These are phyloP conservation scores for Mallotus repandus DNA, from an alignment of 441 rosid species.

Conservation along the genomic window DNA sequence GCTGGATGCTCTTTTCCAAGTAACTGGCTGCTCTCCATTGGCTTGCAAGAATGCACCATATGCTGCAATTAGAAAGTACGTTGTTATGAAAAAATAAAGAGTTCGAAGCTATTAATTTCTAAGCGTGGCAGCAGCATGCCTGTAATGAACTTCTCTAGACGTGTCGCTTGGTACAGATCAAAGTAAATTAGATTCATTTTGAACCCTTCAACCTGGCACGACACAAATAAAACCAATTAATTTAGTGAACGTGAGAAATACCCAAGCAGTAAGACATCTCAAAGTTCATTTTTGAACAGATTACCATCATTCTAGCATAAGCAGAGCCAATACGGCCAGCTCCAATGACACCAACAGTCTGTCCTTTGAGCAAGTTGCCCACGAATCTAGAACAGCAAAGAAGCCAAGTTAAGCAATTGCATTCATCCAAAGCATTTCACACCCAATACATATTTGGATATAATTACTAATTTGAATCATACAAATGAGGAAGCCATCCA, in stretches of 20 bases:
- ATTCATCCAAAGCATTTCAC: background rate
- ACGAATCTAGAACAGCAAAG: conserved; percentile 50
- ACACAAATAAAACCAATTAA: background rate
- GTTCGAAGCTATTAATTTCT: background rate
- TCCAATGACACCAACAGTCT: conserved; percentile 95
- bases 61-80: conserved; percentile 41
- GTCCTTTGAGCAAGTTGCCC: conserved; percentile 96
- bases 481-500: conserved; percentile 98
- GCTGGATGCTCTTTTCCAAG: conserved; percentile 83
- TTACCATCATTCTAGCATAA: conserved; percentile 96
- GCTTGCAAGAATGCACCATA: conserved; percentile 82
- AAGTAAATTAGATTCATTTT: conserved; percentile 94
- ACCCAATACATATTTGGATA: background rate
- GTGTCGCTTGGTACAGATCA: conserved; percentile 89
- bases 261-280: background rate
- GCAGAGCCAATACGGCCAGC: conserved; percentile 97
- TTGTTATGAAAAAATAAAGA: conserved; percentile 6
- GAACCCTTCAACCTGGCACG: conserved; percentile 83
- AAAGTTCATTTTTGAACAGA: conserved; percentile 9
- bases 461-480: conserved; percentile 18
- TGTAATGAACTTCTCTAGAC: conserved; percentile 89
- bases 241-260: background rate
- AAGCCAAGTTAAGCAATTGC: conserved; percentile 1
- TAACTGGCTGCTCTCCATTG: conserved; percentile 77
- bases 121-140: conserved; percentile 35